Percentiles rank a stretch among this genome's conserved stretches.
Evolutionary conservation across 2,329 filamentous ascomycete genomes (phyloP).

Genomic region (Blastomyces silverae): DNA sequence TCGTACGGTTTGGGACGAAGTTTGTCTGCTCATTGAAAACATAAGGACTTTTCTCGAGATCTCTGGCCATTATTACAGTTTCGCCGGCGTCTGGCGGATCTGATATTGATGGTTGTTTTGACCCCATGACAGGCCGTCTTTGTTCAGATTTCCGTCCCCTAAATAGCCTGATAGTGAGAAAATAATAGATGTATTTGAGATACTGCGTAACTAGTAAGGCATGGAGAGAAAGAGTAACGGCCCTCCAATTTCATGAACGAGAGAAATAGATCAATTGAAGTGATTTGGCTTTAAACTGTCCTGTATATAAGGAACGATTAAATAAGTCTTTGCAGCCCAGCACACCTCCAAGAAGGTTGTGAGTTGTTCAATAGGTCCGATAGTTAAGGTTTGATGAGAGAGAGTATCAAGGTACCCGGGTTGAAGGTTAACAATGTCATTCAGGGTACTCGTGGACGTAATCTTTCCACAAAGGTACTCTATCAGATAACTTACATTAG

Average conservation of each 20-base stretch:
- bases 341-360: no score
- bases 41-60: conserved; percentile 18
- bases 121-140: no score
- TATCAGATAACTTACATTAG: neutral
- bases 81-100: conserved; percentile 21
- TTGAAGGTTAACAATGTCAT: no score
- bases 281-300: neutral
- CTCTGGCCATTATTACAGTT: neutral
- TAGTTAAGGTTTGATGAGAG: neutral
- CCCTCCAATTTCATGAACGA: neutral
- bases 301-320: neutral
- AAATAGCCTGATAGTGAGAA: neutral
- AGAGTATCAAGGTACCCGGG: no score
- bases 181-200: neutral
- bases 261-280: neutral
- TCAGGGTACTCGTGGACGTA: neutral
- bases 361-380: no score
- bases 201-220: neutral
- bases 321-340: neutral
- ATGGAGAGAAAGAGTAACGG: neutral
- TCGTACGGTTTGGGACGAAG: conserved; percentile 47
- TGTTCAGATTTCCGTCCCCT: neutral
- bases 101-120: neutral
- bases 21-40: conserved; percentile 53
- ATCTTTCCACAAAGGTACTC: neutral